These are phyloP conservation scores for Sequoia sempervirens DNA, from an alignment of 75 land plant genomes.

Conservation along the genomic window DNA sequence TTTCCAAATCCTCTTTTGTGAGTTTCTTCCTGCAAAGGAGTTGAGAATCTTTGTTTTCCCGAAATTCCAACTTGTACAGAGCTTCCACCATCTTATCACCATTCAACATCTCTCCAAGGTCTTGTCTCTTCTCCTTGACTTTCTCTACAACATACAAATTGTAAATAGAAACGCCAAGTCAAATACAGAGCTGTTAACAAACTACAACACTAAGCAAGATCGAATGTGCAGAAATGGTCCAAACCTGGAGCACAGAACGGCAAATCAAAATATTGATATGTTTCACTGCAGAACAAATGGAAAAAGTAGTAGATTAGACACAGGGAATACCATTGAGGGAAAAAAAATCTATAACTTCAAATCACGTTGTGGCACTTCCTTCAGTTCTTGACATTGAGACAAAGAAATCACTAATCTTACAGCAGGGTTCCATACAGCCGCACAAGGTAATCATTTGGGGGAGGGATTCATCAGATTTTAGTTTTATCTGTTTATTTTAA, in stretches of 20 bases:
- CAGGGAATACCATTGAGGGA: neutral
- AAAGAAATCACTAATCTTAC: too few relatives aligned
- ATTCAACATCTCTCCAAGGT: conserved; percentile 44
- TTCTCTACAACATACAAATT: conserved; percentile 12
- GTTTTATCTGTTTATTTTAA: too few relatives aligned
- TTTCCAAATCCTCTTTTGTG: conserved; percentile 24
- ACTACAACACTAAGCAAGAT: neutral
- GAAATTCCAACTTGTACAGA: conserved; percentile 31
- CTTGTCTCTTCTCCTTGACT: conserved; percentile 31
- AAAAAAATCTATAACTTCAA: neutral
- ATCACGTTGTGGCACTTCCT: too few relatives aligned
- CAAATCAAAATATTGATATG: conserved; percentile 53
- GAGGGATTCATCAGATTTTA: too few relatives aligned
- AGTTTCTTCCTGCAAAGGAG: conserved; percentile 32
- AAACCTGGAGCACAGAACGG: conserved; percentile 57
- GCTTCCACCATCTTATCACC: conserved; percentile 48
- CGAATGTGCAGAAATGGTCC: neutral
- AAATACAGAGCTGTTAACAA: neutral
- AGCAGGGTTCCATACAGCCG: too few relatives aligned
- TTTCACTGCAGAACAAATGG: conserved; percentile 36
- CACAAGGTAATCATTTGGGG: too few relatives aligned
- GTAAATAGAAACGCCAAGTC: neutral
- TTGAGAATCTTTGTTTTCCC: conserved; percentile 16
- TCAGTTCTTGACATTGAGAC: too few relatives aligned
- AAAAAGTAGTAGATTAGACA: neutral